Evolutionary conservation across 352 stramenopile species (phyloP).

Genomic region (Discostella stelligera): DNA sequence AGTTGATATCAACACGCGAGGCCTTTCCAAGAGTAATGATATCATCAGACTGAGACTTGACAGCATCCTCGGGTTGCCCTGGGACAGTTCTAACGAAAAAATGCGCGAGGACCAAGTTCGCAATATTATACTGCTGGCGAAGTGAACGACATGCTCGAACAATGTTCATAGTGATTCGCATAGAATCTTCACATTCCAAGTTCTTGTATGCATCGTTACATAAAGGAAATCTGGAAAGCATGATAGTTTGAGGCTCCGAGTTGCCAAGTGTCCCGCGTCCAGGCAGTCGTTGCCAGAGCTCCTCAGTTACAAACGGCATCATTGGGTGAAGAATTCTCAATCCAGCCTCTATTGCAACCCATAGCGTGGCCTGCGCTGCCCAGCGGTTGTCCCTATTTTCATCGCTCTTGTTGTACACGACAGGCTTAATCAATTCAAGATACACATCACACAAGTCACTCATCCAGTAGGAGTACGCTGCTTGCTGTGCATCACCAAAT

Average conservation of each 20-base stretch:
- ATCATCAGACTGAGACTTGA: constrained; percentile 88
- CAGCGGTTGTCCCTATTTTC: constrained; percentile 80
- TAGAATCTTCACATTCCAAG: constrained; percentile 87
- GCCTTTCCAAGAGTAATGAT: constrained; percentile 94
- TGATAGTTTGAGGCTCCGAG: constrained; percentile 83
- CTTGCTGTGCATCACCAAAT: constrained; percentile 93
- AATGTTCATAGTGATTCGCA: constrained; percentile 90
- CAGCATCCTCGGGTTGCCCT: constrained; percentile 80
- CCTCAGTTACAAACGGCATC: constrained; percentile 99
- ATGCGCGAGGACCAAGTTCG: constrained; percentile 79
- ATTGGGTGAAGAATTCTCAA: constrained; percentile 97
- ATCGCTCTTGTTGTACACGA: constrained; percentile 88
- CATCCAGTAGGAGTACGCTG: constrained; percentile 97
- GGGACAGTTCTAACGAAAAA: constrained; percentile 90
- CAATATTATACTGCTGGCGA: constrained; percentile 85
- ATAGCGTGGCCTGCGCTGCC: constrained; percentile 90
- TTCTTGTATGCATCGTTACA: constrained; percentile 87
- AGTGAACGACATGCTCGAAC: constrained; percentile 93
- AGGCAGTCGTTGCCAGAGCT: constrained; percentile 94
- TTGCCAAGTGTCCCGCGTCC: constrained; percentile 78
- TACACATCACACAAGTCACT: constrained; percentile 99
- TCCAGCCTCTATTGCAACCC: constrained; percentile 91
- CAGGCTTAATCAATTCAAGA: constrained; percentile 98
- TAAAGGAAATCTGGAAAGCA: constrained; percentile 88
- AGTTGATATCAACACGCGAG: constrained; percentile 87